Percentiles rank a stretch among this genome's conserved stretches.
Evolutionary conservation across 768 basidiomycete species (phyloP).

Genomic region (Termitomyces sp.): DNA sequence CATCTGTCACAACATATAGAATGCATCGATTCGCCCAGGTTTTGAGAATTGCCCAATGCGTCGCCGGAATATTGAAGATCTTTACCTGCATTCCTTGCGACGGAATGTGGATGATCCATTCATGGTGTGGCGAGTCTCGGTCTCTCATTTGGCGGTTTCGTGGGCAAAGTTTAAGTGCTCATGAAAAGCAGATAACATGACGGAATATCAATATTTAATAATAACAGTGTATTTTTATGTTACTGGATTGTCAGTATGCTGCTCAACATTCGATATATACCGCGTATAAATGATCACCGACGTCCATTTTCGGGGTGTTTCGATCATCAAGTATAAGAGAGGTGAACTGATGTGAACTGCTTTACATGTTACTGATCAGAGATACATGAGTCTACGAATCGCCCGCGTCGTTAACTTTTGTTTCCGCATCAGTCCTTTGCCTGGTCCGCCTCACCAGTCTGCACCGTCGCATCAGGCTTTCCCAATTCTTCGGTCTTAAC

Average conservation of each 20-base stretch:
- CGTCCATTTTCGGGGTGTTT: not conserved
- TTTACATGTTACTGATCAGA: not conserved
- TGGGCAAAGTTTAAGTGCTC: not conserved
- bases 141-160: constrained; percentile 5
- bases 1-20: not conserved
- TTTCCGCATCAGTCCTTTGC: not conserved
- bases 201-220: not conserved
- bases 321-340: not conserved
- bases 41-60: constrained; percentile 2
- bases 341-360: not conserved
- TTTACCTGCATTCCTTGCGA: constrained; percentile 11
- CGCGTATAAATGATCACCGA: not conserved
- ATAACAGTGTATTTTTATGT: not conserved
- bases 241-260: not conserved
- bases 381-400: not conserved
- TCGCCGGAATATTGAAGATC: not conserved
- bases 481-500: not conserved
- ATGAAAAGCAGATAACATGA: not conserved
- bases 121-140: constrained; percentile 9
- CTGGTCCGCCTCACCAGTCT: not conserved
- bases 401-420: constrained; percentile 5
- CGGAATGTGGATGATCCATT: constrained; percentile 3
- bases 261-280: not conserved
- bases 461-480: not conserved
- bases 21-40: constrained; percentile 1